These are phyloP conservation scores for Eustoma russellianum DNA, from an alignment of 257 asterid species.

Conservation along the genomic window DNA sequence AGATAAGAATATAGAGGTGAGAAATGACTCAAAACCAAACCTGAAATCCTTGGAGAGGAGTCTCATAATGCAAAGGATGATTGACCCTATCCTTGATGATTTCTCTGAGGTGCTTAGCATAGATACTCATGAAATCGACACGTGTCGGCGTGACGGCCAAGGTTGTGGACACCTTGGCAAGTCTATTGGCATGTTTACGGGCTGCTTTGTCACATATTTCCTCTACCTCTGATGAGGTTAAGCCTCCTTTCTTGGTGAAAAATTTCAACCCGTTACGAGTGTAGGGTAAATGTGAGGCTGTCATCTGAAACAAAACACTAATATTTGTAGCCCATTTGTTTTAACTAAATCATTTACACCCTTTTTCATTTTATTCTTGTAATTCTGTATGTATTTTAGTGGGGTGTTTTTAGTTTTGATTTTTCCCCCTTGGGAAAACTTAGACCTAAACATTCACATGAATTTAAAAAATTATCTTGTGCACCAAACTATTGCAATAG, in stretches of 20 bases:
- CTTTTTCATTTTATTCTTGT: neutral
- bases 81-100: conserved; percentile 64
- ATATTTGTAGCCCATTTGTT: no score
- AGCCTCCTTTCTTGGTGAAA: conserved; percentile 76
- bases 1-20: neutral
- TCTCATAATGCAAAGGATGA: conserved; percentile 62
- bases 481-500: no score
- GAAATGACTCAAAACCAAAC: conserved; percentile 14
- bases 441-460: no score
- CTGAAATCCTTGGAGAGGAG: conserved; percentile 79
- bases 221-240: conserved; percentile 73
- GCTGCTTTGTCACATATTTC: conserved; percentile 74
- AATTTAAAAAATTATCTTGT: no score
- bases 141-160: conserved; percentile 28
- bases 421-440: no score
- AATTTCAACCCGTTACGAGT: conserved; percentile 84
- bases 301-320: conserved; percentile 44
- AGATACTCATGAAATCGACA: conserved; percentile 74
- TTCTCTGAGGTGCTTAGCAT: conserved; percentile 58
- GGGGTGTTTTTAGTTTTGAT: no score
- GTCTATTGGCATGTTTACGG: conserved; percentile 58
- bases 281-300: conserved; percentile 92
- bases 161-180: conserved; percentile 47
- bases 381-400: neutral
- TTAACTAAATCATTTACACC: neutral